Percentiles rank a stretch among this genome's conserved stretches.
Evolutionary conservation across 441 rosid genomes (phyloP).

Genomic region (Rhodomyrtus psidioides): DNA sequence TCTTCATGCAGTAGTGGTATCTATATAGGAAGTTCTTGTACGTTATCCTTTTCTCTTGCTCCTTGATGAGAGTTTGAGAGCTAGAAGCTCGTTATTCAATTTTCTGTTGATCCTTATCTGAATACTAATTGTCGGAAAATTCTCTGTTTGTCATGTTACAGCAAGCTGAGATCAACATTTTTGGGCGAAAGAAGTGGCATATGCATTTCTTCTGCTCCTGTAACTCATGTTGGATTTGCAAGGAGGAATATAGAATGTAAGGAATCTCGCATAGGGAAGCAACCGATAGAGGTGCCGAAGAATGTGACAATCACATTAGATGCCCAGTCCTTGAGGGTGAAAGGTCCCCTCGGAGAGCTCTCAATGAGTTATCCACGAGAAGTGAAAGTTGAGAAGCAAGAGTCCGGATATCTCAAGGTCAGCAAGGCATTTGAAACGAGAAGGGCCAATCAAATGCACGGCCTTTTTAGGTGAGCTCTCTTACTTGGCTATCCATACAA

Average conservation of each 20-base stretch:
- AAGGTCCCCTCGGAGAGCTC: conserved; percentile 90
- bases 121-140: background rate
- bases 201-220: conserved; percentile 25
- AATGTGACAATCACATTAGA: conserved; percentile 65
- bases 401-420: conserved; percentile 53
- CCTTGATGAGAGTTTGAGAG: background rate
- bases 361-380: conserved; percentile 69
- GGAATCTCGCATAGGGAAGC: conserved; percentile 93
- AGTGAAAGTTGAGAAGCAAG: conserved; percentile 58
- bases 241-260: conserved; percentile 61
- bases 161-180: conserved; percentile 61
- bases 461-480: conserved; percentile 76
- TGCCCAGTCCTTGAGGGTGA: conserved; percentile 64
- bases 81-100: background rate
- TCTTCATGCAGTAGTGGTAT: background rate
- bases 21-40: background rate
- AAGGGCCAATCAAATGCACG: conserved; percentile 97
- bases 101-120: background rate
- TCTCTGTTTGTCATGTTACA: conserved; percentile 15
- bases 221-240: conserved; percentile 23
- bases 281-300: conserved; percentile 65
- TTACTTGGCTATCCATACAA: background rate
- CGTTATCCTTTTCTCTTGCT: background rate
- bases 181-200: conserved; percentile 49
- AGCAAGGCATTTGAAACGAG: conserved; percentile 62